Conservation (phyloP, 2,329 filamentous ascomycete genomes). For the Penicillium rolfsii region DNA sequence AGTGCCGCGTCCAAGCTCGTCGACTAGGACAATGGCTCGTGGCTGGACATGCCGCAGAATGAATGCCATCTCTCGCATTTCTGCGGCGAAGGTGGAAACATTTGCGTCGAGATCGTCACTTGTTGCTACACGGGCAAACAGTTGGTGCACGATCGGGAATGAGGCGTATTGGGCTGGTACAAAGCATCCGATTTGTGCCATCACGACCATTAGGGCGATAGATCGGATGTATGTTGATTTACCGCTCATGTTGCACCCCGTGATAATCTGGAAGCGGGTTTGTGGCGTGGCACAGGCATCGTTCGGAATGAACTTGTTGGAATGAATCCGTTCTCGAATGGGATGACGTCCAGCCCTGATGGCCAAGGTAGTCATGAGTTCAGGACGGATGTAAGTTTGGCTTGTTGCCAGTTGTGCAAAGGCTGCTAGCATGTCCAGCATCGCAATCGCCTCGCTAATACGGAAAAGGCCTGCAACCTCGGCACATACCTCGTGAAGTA, state of each 20-base stretch:
- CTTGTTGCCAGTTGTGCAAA: slow-evolving; percentile 75
- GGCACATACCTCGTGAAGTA: slow-evolving; percentile 72
- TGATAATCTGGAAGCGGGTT: slow-evolving; percentile 87
- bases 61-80: slow-evolving; percentile 96
- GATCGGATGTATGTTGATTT: slow-evolving; percentile 95
- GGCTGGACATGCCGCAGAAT: slow-evolving; percentile 82
- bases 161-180: slow-evolving; percentile 84
- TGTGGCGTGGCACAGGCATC: slow-evolving; percentile 84
- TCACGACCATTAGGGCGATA: slow-evolving; percentile 80
- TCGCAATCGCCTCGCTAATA: slow-evolving; percentile 80
- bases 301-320: slow-evolving; percentile 77
- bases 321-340: slow-evolving; percentile 73
- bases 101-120: slow-evolving; percentile 89
- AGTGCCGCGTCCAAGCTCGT: slow-evolving; percentile 90
- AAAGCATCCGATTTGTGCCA: slow-evolving; percentile 92
- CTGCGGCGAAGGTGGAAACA: slow-evolving; percentile 87
- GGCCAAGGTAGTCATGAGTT: slow-evolving; percentile 69
- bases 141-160: slow-evolving; percentile 76
- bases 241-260: slow-evolving; percentile 96
- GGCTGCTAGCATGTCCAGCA: slow-evolving; percentile 81
- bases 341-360: slow-evolving; percentile 78
- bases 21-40: slow-evolving; percentile 78
- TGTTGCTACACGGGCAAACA: slow-evolving; percentile 85
- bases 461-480: slow-evolving; percentile 77
- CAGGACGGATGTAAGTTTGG: slow-evolving; percentile 69